These are phyloP conservation scores for Trichoderma parareesei DNA, from an alignment of 495 filamentous ascomycete genomes.

Conservation along the genomic window DNA sequence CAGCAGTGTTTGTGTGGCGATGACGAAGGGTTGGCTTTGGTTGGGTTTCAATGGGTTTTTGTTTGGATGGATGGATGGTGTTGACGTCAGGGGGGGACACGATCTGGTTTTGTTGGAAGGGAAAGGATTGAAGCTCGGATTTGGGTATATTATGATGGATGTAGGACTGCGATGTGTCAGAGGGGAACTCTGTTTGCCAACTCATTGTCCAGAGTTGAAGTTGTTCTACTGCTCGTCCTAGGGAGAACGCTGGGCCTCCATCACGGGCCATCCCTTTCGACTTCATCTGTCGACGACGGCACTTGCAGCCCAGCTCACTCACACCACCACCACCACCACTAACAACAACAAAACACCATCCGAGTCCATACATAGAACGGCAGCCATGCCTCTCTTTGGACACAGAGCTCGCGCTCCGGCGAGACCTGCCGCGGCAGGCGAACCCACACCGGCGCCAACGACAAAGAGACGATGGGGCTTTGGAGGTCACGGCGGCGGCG, in stretches of 20 bases:
- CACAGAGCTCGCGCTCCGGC: background rate
- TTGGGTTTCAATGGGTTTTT: too few species aligned
- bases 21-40: background rate
- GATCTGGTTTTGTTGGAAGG: background rate
- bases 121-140: background rate
- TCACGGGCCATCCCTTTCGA: too few species aligned
- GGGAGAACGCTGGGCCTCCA: too few species aligned
- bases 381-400: slow-evolving; percentile 11
- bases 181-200: background rate
- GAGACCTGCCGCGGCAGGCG: background rate
- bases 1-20: background rate
- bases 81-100: background rate
- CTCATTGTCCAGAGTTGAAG: too few species aligned
- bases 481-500: background rate
- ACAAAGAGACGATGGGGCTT: background rate
- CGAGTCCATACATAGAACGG: too few species aligned
- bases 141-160: background rate
- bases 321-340: too few species aligned
- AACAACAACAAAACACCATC: too few species aligned
- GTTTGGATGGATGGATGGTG: background rate
- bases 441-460: background rate
- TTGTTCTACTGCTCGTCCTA: too few species aligned
- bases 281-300: too few species aligned
- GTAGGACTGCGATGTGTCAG: background rate
- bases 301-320: too few species aligned